phyloP scores from a whole-genome alignment of 2,329 filamentous ascomycete genomes.

The Fusarium nelsonii region DNA sequence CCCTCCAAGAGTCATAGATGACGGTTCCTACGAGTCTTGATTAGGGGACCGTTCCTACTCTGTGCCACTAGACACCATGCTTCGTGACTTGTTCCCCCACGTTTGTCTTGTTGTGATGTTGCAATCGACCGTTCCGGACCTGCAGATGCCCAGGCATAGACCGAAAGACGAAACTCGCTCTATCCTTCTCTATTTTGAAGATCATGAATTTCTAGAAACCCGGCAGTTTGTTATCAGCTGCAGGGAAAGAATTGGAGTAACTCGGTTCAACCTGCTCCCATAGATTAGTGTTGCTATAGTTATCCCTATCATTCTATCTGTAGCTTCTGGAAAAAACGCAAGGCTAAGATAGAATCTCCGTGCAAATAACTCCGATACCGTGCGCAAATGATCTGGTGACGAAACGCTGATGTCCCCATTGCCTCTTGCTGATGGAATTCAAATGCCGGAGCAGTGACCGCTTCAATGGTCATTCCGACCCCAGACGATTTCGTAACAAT shows the following conservation, averaged over 20 bases:
- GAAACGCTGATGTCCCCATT: slow-evolving; percentile 10
- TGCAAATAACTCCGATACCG: neutral
- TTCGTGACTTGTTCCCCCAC: slow-evolving; percentile 29
- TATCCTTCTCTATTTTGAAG: neutral
- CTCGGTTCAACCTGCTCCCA: slow-evolving; percentile 23
- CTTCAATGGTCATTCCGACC: slow-evolving; percentile 11
- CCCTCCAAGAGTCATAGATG: slow-evolving; percentile 37
- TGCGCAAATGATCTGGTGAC: slow-evolving; percentile 17
- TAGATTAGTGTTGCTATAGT: neutral
- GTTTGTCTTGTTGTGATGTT: slow-evolving; percentile 21
- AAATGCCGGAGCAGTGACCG: slow-evolving; percentile 17
- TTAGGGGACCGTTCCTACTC: slow-evolving; percentile 11
- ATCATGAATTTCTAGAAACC: slow-evolving; percentile 23
- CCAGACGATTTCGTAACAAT: slow-evolving; percentile 23
- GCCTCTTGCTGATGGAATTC: slow-evolving; percentile 5
- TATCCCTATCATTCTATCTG: neutral
- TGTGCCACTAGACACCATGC: slow-evolving; percentile 8
- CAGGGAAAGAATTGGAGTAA: neutral
- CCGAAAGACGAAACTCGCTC: neutral
- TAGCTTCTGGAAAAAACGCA: neutral
- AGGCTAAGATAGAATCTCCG: slow-evolving; percentile 12
- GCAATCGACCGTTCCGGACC: slow-evolving; percentile 33
- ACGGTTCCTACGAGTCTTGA: slow-evolving; percentile 17
- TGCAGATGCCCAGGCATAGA: slow-evolving; percentile 26
- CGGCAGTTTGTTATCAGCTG: slow-evolving; percentile 18